phyloP scores from a whole-genome alignment of 495 filamentous ascomycete species.

The Talaromyces trachyspermus region DNA sequence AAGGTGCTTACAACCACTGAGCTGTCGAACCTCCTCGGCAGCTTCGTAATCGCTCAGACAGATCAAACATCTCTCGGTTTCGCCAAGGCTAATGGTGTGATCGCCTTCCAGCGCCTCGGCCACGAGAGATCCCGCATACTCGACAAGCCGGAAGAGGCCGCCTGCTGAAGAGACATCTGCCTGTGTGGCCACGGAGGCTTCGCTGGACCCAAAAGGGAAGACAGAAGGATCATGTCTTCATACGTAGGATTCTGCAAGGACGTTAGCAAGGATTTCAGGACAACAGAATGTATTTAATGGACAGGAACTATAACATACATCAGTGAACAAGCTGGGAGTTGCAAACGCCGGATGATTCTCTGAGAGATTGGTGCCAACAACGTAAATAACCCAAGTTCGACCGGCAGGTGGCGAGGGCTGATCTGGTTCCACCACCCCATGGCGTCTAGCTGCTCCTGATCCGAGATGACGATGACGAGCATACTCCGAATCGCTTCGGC shows the following conservation, averaged over 20 bases:
- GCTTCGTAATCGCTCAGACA: slow-evolving; percentile 66
- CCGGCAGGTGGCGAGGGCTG: slow-evolving; percentile 39
- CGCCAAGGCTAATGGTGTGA: slow-evolving; percentile 40
- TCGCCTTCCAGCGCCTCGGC: slow-evolving; percentile 43
- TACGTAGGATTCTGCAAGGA: slow-evolving; percentile 58
- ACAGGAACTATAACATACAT: slow-evolving; percentile 36
- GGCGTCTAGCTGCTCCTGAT: slow-evolving; percentile 54
- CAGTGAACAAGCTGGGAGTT: slow-evolving; percentile 69
- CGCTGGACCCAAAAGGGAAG: slow-evolving; percentile 62
- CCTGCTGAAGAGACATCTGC: slow-evolving; percentile 60
- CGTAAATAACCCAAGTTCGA: slow-evolving; percentile 74
- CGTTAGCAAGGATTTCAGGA: slow-evolving; percentile 11
- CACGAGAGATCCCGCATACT: slow-evolving; percentile 39
- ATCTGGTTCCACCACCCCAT: slow-evolving; percentile 62
- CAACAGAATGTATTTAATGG: neutral
- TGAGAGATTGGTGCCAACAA: slow-evolving; percentile 67
- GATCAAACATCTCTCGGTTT: slow-evolving; percentile 61
- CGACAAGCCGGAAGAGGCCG: slow-evolving; percentile 47
- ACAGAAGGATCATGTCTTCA: slow-evolving; percentile 72
- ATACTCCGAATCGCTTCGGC: slow-evolving; percentile 56
- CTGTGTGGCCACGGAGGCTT: slow-evolving; percentile 67
- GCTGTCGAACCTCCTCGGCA: slow-evolving; percentile 53
- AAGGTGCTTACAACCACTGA: slow-evolving; percentile 61
- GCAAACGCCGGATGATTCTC: slow-evolving; percentile 72
- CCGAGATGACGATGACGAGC: slow-evolving; percentile 52